Percentiles rank a stretch among this genome's conserved stretches.
Evolutionary conservation across 1,284 basidiomycete genomes (phyloP).

Genomic region (Tilletiaria anomala): DNA sequence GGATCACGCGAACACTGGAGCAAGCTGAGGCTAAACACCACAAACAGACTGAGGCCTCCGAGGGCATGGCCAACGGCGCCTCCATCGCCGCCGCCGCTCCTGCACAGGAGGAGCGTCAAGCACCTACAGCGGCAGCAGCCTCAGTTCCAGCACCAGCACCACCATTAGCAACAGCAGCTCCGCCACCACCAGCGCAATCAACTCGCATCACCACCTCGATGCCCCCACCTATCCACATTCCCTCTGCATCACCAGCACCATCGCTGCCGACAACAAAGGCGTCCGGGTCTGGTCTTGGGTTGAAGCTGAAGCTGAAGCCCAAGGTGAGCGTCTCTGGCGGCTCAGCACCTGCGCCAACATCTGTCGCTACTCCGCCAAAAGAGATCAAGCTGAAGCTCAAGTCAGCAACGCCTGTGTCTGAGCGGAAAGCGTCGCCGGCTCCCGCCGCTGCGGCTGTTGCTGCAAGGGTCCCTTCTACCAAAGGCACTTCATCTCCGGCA

Average conservation of each 20-base stretch:
- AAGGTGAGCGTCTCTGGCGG: not conserved
- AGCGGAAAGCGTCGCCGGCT: not conserved
- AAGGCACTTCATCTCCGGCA: too few species aligned
- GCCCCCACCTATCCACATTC: too few species aligned
- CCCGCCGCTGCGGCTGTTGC: not conserved
- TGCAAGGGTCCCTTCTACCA: too few species aligned
- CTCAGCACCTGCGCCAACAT: not conserved
- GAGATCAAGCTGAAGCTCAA: not conserved
- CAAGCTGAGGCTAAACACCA: constrained; percentile 28
- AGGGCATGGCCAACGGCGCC: too few species aligned
- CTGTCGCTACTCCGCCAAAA: not conserved
- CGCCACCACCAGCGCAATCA: too few species aligned
- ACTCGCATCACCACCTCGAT: too few species aligned
- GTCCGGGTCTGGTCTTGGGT: too few species aligned
- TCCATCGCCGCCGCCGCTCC: too few species aligned
- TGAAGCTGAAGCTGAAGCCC: not conserved
- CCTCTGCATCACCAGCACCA: too few species aligned
- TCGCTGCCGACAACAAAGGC: too few species aligned
- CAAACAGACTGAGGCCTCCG: not conserved
- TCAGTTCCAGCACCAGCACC: not conserved
- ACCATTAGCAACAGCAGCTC: not conserved
- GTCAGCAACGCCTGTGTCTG: not conserved
- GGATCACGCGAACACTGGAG: constrained; percentile 36
- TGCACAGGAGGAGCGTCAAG: too few species aligned
- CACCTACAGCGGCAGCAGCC: too few species aligned